Conservation (phyloP, 768 basidiomycete species). For the Suillus subalutaceus region DNA sequence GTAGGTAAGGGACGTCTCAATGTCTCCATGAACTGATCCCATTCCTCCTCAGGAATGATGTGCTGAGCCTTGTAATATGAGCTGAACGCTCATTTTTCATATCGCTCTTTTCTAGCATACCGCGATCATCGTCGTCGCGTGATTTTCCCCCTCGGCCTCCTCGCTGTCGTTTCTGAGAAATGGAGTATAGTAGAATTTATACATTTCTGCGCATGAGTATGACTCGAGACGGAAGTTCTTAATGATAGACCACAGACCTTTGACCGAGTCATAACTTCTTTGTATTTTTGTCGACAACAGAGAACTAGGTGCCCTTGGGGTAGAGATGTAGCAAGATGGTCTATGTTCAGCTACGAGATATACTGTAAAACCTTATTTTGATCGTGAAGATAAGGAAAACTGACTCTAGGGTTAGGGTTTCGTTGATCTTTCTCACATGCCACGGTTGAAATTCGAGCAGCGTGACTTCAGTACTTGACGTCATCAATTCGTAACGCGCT, state of each 20-base stretch:
- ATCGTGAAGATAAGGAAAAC: constrained; percentile 5
- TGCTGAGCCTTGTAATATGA: constrained; percentile 77
- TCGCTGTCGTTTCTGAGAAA: constrained; percentile 22
- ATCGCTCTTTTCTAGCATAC: constrained; percentile 57
- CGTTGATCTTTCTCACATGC: no score
- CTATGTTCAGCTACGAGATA: background rate
- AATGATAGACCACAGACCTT: constrained; percentile 8
- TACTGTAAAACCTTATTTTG: background rate
- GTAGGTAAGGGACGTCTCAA: constrained; percentile 82
- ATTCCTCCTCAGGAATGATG: constrained; percentile 78
- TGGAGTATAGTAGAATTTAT: background rate
- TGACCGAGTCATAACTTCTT: constrained; percentile 11
- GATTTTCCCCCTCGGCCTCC: constrained; percentile 19
- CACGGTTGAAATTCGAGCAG: no score
- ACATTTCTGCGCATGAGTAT: constrained; percentile 2
- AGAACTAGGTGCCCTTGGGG: background rate
- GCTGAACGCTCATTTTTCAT: constrained; percentile 75
- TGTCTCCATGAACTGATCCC: constrained; percentile 68
- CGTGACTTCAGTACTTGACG: no score
- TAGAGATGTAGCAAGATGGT: background rate
- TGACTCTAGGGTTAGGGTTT: constrained; percentile 10
- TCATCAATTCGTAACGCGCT: background rate
- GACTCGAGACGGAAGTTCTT: background rate
- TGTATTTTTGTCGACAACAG: background rate
- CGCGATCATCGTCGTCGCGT: constrained; percentile 46